phyloP scores from a whole-genome alignment of 805 yeast genomes.

The Saccharomycopsis lassenensis region DNA sequence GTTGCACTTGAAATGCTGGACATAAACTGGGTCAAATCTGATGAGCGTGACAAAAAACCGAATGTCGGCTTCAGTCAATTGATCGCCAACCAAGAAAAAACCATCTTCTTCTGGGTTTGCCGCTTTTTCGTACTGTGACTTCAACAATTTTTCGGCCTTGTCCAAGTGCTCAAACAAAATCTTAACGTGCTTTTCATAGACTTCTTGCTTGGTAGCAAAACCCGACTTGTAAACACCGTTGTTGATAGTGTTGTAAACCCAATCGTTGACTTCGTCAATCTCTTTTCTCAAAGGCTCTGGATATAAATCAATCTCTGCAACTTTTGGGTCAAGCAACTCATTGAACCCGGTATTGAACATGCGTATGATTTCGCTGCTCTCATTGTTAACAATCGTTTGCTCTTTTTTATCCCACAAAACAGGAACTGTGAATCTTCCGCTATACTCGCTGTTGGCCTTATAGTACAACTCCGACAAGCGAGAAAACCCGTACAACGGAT shows the following conservation, averaged over 20 bases:
- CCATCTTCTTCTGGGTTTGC: slow-evolving; percentile 19
- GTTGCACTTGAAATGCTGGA: slow-evolving; percentile 93
- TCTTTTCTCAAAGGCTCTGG: slow-evolving; percentile 43
- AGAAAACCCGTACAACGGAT: slow-evolving; percentile 46
- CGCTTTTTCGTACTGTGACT: slow-evolving; percentile 28
- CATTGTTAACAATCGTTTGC: slow-evolving; percentile 81
- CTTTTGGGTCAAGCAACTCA: slow-evolving; percentile 32
- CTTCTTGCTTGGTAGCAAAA: slow-evolving; percentile 75
- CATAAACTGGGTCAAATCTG: slow-evolving; percentile 88
- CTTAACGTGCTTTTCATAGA: slow-evolving; percentile 58
- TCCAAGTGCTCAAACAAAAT: slow-evolving; percentile 59
- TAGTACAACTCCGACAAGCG: slow-evolving; percentile 63
- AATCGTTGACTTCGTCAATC: slow-evolving; percentile 68
- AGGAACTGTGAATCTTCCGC: slow-evolving; percentile 86
- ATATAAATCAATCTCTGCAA: slow-evolving; percentile 44
- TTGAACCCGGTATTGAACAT: slow-evolving; percentile 71
- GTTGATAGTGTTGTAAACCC: slow-evolving; percentile 80
- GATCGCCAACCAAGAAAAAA: slow-evolving; percentile 47
- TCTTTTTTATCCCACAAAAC: slow-evolving; percentile 83
- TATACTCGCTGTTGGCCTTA: slow-evolving; percentile 64
- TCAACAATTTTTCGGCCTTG: slow-evolving; percentile 52
- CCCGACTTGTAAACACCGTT: slow-evolving; percentile 93
- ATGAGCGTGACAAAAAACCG: slow-evolving; percentile 79
- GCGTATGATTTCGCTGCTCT: slow-evolving; percentile 80
- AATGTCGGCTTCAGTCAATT: slow-evolving; percentile 82